Percentiles rank a stretch among this genome's conserved stretches.
These are phyloP conservation scores for Debaryomyces hansenii DNA, from an alignment of 805 yeast genomes.

Conservation along the genomic window DNA sequence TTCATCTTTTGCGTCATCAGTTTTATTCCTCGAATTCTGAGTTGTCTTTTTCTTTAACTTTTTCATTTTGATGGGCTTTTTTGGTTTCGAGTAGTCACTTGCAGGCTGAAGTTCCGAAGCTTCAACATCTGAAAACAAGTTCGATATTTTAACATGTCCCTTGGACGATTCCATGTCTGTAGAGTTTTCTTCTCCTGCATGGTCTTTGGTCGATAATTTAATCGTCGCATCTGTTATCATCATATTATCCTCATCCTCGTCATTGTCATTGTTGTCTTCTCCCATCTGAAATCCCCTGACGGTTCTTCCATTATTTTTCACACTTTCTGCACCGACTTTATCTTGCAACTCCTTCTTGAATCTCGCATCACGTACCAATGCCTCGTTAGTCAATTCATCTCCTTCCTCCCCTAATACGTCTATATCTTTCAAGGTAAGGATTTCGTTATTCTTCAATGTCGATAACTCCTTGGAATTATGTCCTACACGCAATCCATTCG, in stretches of 20 bases:
- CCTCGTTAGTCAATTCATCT: constrained; percentile 40
- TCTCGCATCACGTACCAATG: constrained; percentile 20
- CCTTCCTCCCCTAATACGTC: constrained; percentile 33
- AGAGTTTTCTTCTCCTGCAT: background rate
- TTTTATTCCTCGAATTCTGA: constrained; percentile 30
- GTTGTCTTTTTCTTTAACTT: constrained; percentile 43
- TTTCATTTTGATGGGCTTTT: constrained; percentile 35
- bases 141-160: background rate
- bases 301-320: constrained; percentile 22
- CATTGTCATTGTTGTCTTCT: constrained; percentile 13
- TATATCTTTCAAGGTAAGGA: constrained; percentile 61
- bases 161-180: background rate
- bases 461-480: constrained; percentile 46
- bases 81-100: constrained; percentile 12
- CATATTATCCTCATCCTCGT: constrained; percentile 3
- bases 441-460: constrained; percentile 38
- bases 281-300: constrained; percentile 4
- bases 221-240: constrained; percentile 7
- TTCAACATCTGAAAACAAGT: constrained; percentile 4
- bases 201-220: background rate
- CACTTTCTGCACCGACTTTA: constrained; percentile 19
- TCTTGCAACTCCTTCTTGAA: constrained; percentile 30
- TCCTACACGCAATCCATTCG: constrained; percentile 40
- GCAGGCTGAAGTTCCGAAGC: constrained; percentile 2
- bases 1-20: constrained; percentile 10